These are phyloP conservation scores for Zygotorulaspora chibaensis DNA, from an alignment of 805 yeast species.

Conservation along the genomic window DNA sequence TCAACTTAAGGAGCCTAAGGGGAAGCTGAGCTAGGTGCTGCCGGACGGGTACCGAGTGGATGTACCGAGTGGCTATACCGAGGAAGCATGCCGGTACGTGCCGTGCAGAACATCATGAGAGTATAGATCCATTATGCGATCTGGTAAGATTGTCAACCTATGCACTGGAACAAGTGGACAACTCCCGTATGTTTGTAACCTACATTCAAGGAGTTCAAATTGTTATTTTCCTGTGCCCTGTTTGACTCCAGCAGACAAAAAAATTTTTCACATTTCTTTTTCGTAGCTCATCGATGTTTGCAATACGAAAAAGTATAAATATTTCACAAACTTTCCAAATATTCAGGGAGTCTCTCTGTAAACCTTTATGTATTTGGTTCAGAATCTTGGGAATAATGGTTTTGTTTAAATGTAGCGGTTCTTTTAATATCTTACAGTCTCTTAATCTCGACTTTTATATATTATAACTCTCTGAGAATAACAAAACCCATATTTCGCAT, in stretches of 20 bases:
- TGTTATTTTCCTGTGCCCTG: no score
- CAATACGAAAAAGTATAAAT: slow-evolving; percentile 12
- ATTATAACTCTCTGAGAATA: neutral
- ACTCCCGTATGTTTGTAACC: no score
- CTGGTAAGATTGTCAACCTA: no score
- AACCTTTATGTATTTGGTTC: slow-evolving; percentile 3
- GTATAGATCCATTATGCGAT: no score
- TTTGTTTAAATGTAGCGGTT: slow-evolving; percentile 10
- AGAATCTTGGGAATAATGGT: slow-evolving; percentile 11
- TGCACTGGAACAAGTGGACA: no score
- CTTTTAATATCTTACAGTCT: slow-evolving; percentile 1
- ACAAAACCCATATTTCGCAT: neutral
- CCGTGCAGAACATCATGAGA: no score
- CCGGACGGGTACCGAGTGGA: neutral
- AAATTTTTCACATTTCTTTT: slow-evolving; percentile 20
- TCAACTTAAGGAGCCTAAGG: no score
- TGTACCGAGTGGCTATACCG: neutral
- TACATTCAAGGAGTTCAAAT: no score
- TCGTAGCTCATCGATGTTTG: slow-evolving; percentile 13
- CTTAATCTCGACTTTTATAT: slow-evolving; percentile 1
- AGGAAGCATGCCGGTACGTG: neutral
- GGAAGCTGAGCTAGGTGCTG: no score
- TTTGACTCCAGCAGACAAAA: slow-evolving; percentile 1
- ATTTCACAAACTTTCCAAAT: slow-evolving; percentile 7
- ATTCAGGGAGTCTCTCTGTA: neutral